These are phyloP conservation scores for Bodo saltans DNA, from an alignment of 78 protist species.

Conservation along the genomic window DNA sequence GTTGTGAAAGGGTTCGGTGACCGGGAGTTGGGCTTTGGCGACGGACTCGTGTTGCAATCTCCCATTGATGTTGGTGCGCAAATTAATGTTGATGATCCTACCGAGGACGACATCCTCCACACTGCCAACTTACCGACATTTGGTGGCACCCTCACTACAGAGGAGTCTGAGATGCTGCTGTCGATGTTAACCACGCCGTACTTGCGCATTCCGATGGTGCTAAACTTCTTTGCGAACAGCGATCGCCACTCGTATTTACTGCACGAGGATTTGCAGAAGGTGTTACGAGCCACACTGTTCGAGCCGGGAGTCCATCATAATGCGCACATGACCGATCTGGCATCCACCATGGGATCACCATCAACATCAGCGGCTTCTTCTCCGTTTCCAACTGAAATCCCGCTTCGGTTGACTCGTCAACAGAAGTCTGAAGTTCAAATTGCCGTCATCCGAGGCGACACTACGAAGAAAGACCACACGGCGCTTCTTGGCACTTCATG, in stretches of 20 bases:
- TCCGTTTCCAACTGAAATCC: background rate
- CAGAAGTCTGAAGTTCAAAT: background rate
- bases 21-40: slow-evolving; percentile 24
- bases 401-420: background rate
- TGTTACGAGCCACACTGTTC: slow-evolving; percentile 33
- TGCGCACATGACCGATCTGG: too few relatives aligned
- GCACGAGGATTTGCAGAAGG: slow-evolving; percentile 1
- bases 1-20: slow-evolving; percentile 8
- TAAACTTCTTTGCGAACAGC: slow-evolving; percentile 49
- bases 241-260: slow-evolving; percentile 36
- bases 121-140: slow-evolving; percentile 27
- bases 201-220: slow-evolving; percentile 54
- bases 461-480: background rate
- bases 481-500: slow-evolving; percentile 22
- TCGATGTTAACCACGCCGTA: slow-evolving; percentile 52
- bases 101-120: slow-evolving; percentile 42
- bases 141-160: slow-evolving; percentile 18
- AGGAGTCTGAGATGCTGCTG: slow-evolving; percentile 42
- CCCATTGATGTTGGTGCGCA: slow-evolving; percentile 28
- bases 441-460: background rate
- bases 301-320: too few relatives aligned
- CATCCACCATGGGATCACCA: too few relatives aligned
- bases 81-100: background rate
- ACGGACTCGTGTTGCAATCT: slow-evolving; percentile 22
- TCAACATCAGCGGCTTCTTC: too few relatives aligned